Evolutionary conservation across 768 basidiomycete species (phyloP), one percentile per base, ranked within the genome.

Genomic region (Serendipita sp.): DNA sequence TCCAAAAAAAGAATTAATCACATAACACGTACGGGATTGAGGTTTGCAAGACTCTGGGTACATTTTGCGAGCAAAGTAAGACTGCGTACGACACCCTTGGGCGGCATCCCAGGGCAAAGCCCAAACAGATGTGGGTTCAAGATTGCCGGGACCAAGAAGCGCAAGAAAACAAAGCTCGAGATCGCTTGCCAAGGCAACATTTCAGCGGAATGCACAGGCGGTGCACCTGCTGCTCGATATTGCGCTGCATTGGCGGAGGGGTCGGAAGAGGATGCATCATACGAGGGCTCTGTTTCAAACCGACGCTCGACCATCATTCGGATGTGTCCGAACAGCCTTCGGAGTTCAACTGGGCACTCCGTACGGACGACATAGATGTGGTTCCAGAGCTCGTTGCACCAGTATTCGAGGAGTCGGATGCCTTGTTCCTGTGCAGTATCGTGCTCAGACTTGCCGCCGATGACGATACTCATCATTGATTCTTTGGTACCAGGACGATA

Each of bases 141-240:
- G 64, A 94, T 87, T 27, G 88, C 91, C 37, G 91, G 92, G 29
- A 90, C 88, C 66, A 94, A 86, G 72, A 93, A 91, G 45, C 91
- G 82, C 46, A 94, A 79, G 74, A 93, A 94, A 71, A 87, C 83
- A 71, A 94, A 93, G 0, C 91, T 91, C 40, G 87, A 89, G 46
- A 94, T 87, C 69, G 86, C 84, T 71, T 91, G 90, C 80, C 82
- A 84, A 37, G 83, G 87, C 36, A 90, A 68, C 34, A 69, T 68
- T 53, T 44, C 62, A 55, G 60, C 27, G 16, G 63, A 66, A 13
- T 44, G 43, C 29, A 37, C n/a, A 43, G 34, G 18, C 15, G 31
- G 18, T 15, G n/a, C 40, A 18, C 58, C 31, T 15, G 40, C 8
- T n/a, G 23, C 23, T 23, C 23, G 23, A 23, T 23, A 23, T 23